Evolutionary conservation across 2,329 filamentous ascomycete species (phyloP).

Genomic region (Apiospora saccharicola): DNA sequence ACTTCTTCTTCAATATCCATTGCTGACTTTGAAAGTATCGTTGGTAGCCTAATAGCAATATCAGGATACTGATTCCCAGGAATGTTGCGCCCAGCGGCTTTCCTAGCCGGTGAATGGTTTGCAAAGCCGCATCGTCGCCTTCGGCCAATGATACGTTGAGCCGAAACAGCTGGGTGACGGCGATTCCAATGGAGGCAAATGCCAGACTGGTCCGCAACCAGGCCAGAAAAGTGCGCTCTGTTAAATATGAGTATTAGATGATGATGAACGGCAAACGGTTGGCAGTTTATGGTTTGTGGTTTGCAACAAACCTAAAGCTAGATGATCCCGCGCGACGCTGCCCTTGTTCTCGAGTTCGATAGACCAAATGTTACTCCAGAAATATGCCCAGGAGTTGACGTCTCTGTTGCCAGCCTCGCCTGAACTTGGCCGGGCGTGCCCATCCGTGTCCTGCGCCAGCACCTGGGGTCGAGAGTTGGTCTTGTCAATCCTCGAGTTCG

Average conservation of each 20-base stretch:
- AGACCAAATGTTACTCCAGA: constrained; percentile 59
- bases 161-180: constrained; percentile 84
- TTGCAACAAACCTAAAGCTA: constrained; percentile 70
- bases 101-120: constrained; percentile 67
- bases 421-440: not conserved
- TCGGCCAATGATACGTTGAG: constrained; percentile 71
- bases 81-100: constrained; percentile 81
- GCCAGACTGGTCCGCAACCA: constrained; percentile 85
- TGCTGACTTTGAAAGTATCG: constrained; percentile 80
- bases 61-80: constrained; percentile 76
- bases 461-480: not conserved
- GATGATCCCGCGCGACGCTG: constrained; percentile 81
- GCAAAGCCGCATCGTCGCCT: constrained; percentile 45
- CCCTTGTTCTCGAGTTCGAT: constrained; percentile 88
- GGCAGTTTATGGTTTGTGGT: not conserved
- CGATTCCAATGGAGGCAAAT: constrained; percentile 84
- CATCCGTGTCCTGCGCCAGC: not conserved
- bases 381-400: constrained; percentile 59
- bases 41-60: constrained; percentile 79
- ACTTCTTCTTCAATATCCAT: constrained; percentile 82
- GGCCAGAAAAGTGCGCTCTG: constrained; percentile 84
- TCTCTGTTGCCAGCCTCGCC: constrained; percentile 33
- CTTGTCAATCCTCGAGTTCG: constrained; percentile 30
- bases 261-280: constrained; percentile 7
- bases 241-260: constrained; percentile 29